These are phyloP conservation scores for Suillus weaverae DNA, from an alignment of 768 basidiomycete genomes.

Conservation along the genomic window DNA sequence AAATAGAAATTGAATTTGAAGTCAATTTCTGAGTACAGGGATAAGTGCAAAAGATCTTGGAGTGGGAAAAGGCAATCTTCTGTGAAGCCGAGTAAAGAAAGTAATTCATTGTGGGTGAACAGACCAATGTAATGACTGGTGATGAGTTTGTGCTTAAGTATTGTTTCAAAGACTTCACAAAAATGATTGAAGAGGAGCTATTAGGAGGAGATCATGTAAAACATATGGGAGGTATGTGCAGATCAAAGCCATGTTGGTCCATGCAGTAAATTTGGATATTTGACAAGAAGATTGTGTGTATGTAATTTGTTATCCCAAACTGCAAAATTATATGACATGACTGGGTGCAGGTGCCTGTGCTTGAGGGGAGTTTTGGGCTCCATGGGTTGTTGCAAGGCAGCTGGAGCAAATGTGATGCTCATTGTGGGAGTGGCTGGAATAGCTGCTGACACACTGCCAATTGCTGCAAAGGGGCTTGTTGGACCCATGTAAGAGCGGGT, in stretches of 20 bases:
- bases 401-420: constrained; percentile 41
- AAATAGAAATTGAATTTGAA: constrained; percentile 19
- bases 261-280: constrained; percentile 8
- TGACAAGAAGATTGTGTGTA: constrained; percentile 28
- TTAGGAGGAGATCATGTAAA: constrained; percentile 36
- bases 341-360: constrained; percentile 15
- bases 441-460: constrained; percentile 33
- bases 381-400: constrained; percentile 28
- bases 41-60: neutral
- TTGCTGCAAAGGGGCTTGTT: constrained; percentile 30
- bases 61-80: neutral
- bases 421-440: constrained; percentile 23
- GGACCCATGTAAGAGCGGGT: constrained; percentile 9
- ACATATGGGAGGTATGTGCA: constrained; percentile 31
- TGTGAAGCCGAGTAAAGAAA: constrained; percentile 1
- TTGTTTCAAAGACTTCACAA: constrained; percentile 12
- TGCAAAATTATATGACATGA: constrained; percentile 30
- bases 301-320: constrained; percentile 31
- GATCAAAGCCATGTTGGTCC: constrained; percentile 33
- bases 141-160: constrained; percentile 15
- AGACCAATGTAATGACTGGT: constrained; percentile 28
- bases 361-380: constrained; percentile 6
- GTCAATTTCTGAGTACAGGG: constrained; percentile 7
- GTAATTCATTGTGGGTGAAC: neutral
- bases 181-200: constrained; percentile 19